phyloP scores from a whole-genome alignment of 306 rosid species.

The Cucumis melo region DNA sequence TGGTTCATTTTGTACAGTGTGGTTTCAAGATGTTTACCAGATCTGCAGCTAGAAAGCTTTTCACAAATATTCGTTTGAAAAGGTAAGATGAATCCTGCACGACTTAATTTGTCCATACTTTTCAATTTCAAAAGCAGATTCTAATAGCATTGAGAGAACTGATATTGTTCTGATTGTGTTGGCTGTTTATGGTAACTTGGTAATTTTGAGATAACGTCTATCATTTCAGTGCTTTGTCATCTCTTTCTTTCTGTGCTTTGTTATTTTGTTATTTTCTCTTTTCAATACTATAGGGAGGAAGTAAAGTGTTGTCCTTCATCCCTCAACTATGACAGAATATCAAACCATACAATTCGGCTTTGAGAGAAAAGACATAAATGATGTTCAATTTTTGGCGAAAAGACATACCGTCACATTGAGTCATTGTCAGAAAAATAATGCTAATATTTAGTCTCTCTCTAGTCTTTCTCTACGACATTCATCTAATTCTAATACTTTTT shows the following conservation, averaged over 20 bases:
- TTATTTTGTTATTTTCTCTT: neutral
- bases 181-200: neutral
- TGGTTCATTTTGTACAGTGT: constrained; percentile 43
- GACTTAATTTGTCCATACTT: neutral
- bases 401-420: neutral
- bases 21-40: constrained; percentile 97
- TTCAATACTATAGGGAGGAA: neutral
- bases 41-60: constrained; percentile 87
- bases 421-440: neutral
- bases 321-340: neutral
- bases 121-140: constrained; percentile 1
- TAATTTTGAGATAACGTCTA: neutral
- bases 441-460: neutral
- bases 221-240: neutral
- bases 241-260: neutral
- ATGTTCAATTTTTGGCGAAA: neutral
- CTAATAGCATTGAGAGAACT: neutral
- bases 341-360: neutral
- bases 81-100: constrained; percentile 32
- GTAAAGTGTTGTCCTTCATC: neutral
- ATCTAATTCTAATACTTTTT: neutral
- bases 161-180: neutral
- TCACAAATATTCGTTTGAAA: constrained; percentile 65
- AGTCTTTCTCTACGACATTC: neutral
- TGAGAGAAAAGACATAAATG: neutral